Evolutionary conservation across 257 asterid species (phyloP).

Genomic region (Henckelia pumila): DNA sequence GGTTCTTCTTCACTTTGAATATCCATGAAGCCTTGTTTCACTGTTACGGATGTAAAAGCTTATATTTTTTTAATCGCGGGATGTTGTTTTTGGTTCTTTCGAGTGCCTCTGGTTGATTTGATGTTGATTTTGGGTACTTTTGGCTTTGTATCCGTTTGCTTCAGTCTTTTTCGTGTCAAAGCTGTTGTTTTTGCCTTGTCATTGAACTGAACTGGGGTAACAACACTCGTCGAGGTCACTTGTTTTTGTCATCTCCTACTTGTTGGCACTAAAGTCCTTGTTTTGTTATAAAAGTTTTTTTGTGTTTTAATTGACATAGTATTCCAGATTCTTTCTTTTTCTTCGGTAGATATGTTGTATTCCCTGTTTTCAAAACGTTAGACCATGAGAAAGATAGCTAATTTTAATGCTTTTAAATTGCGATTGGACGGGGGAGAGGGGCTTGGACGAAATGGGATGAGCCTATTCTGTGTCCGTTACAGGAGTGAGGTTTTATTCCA

Average conservation of each 20-base stretch:
- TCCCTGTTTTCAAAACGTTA: too few relatives aligned
- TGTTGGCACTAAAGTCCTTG: too few relatives aligned
- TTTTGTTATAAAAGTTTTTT: too few relatives aligned
- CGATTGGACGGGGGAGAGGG: background rate
- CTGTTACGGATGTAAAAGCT: background rate
- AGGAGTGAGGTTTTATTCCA: background rate
- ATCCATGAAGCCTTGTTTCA: background rate
- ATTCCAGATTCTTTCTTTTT: background rate
- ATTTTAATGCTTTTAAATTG: too few relatives aligned
- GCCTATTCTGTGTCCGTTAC: background rate
- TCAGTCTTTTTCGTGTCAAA: background rate
- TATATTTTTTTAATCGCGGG: background rate
- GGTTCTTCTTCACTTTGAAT: conserved; percentile 48
- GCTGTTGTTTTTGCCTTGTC: background rate
- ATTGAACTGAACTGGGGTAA: too few relatives aligned
- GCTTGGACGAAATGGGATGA: background rate
- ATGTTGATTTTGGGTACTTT: background rate
- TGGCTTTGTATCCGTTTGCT: background rate
- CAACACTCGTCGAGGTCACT: too few relatives aligned
- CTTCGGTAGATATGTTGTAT: too few relatives aligned
- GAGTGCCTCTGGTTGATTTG: background rate
- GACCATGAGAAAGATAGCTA: background rate
- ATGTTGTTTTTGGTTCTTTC: background rate
- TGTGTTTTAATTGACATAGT: background rate
- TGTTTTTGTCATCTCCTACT: too few relatives aligned